phyloP scores from a whole-genome alignment of 257 asterid genomes.

The Ajuga chamaepitys region DNA sequence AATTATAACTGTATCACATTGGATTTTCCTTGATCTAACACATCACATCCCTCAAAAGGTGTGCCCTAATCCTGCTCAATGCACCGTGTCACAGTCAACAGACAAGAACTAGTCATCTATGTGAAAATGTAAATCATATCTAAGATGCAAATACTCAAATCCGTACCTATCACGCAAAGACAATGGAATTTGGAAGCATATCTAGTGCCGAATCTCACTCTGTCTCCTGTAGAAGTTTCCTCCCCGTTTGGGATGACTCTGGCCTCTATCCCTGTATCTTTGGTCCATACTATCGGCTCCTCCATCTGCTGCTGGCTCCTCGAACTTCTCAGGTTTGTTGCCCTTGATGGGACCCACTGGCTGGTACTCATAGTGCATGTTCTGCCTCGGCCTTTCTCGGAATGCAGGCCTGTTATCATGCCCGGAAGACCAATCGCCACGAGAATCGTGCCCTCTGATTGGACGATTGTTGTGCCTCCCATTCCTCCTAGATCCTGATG shows the following conservation, averaged over 20 bases:
- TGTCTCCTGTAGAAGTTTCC: constrained; percentile 50
- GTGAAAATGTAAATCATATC: constrained; percentile 20
- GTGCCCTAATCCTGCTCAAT: constrained; percentile 39
- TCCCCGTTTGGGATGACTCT: constrained; percentile 46
- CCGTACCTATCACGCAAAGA: constrained; percentile 29
- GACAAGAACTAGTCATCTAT: constrained; percentile 10
- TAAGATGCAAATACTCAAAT: constrained; percentile 28
- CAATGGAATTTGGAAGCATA: constrained; percentile 19
- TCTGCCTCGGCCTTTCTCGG: constrained; percentile 57
- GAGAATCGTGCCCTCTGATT: constrained; percentile 44
- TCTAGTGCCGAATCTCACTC: constrained; percentile 22
- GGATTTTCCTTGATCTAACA: constrained; percentile 26
- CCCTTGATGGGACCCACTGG: constrained; percentile 59
- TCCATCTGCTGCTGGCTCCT: constrained; percentile 41
- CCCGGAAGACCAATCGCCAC: constrained; percentile 50
- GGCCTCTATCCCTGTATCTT: constrained; percentile 64
- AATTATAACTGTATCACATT: constrained; percentile 29
- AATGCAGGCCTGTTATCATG: constrained; percentile 36
- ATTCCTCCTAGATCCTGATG: constrained; percentile 42
- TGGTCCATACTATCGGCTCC: constrained; percentile 28
- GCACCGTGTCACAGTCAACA: constrained; percentile 30
- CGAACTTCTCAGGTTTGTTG: constrained; percentile 35
- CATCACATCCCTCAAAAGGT: constrained; percentile 28
- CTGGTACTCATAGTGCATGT: constrained; percentile 67
- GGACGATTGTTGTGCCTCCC: constrained; percentile 46